Percentiles rank a stretch among this genome's conserved stretches.
These are phyloP conservation scores for Phytophthora constricta DNA, from an alignment of 352 stramenopile genomes.

Conservation along the genomic window DNA sequence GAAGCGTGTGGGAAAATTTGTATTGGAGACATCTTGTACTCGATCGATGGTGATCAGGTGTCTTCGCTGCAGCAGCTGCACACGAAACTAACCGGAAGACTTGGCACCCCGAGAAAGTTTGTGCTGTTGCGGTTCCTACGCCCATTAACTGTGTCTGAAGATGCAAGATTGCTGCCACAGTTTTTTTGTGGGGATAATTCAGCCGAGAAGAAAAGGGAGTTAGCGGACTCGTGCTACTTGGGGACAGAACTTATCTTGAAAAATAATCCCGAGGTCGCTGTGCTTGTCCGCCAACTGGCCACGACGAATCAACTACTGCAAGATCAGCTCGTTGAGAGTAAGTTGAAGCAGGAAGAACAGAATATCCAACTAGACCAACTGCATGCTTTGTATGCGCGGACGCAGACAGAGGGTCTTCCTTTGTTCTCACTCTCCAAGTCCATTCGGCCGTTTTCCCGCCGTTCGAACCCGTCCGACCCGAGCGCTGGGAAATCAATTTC, in stretches of 20 bases:
- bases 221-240: not conserved
- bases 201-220: not conserved
- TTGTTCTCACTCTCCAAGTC: constrained; percentile 50
- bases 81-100: constrained; percentile 13
- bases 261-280: constrained; percentile 33
- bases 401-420: constrained; percentile 39
- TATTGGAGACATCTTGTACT: constrained; percentile 48
- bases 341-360: constrained; percentile 64
- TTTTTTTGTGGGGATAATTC: not conserved
- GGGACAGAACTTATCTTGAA: constrained; percentile 18
- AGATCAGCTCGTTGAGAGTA: constrained; percentile 55
- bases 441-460: constrained; percentile 42
- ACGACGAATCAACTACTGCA: constrained; percentile 52
- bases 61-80: constrained; percentile 42
- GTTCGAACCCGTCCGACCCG: constrained; percentile 10
- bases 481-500: constrained; percentile 20
- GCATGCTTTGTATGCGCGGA: constrained; percentile 60
- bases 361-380: constrained; percentile 71
- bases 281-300: constrained; percentile 51
- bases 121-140: constrained; percentile 56
- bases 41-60: constrained; percentile 50
- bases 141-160: not conserved
- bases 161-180: not conserved
- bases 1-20: constrained; percentile 53
- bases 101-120: constrained; percentile 28